Percentiles rank a stretch among this genome's conserved stretches.
phyloP scores from a whole-genome alignment of 257 asterid species.

The Nicotiana attenuata region DNA sequence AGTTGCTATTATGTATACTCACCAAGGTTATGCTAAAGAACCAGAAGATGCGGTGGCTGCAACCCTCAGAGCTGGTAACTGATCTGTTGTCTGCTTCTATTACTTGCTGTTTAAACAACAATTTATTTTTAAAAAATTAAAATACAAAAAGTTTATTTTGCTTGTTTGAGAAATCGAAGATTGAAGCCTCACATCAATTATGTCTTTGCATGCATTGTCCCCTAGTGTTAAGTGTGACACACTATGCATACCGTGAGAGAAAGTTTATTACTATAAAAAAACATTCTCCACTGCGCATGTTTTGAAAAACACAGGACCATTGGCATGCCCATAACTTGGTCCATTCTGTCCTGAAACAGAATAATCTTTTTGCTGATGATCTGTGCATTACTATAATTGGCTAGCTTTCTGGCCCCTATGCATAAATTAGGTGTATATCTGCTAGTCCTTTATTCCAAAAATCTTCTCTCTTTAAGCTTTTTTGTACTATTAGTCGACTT shows the following conservation, averaged over 20 bases:
- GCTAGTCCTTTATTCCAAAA: neutral
- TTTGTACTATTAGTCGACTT: neutral
- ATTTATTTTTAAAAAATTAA: too few relatives aligned
- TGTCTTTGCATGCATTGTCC: neutral
- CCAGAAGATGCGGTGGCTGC: constrained; percentile 80
- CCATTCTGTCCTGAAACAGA: neutral
- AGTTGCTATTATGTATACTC: constrained; percentile 40
- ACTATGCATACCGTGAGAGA: neutral
- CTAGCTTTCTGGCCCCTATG: neutral
- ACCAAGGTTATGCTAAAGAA: constrained; percentile 48
- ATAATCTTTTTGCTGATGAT: neutral
- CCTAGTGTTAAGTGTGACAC: neutral
- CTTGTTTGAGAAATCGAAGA: neutral
- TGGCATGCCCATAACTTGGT: neutral
- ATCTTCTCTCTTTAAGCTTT: neutral
- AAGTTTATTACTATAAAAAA: neutral
- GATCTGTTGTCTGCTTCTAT: neutral
- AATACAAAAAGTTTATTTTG: neutral
- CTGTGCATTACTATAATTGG: neutral
- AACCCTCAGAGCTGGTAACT: constrained; percentile 65
- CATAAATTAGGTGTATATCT: neutral
- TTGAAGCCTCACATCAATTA: neutral
- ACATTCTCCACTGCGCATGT: neutral
- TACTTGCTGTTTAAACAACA: neutral
- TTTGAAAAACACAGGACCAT: neutral